Evolutionary conservation across 2,329 filamentous ascomycete genomes (phyloP), one percentile per base, ranked within the genome.

Genomic region (Nannizziopsis barbatae): DNA sequence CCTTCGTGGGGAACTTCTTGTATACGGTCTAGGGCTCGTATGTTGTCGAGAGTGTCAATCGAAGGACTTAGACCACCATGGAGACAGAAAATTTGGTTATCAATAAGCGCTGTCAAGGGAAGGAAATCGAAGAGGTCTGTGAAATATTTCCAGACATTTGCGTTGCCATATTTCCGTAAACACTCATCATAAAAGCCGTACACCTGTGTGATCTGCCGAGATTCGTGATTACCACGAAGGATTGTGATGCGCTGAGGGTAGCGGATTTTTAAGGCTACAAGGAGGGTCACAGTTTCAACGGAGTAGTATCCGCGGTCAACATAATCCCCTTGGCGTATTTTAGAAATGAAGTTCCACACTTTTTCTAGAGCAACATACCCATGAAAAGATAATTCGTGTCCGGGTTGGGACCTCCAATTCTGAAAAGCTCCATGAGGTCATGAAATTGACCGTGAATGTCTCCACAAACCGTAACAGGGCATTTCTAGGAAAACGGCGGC

Each of bases 361-460:
- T 8, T 7, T 5, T 11, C 22, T 37, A 15, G 17, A n/a, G 39
- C 4, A 17, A 58, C 65, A 50, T 66, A 93, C 89, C 90, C 52
- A 98, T 79, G 64, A 98, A 98, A 40, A 98, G 77, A 67, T 98
- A 98, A 65, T 98, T 98, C 44, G 92, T 98, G 66, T 98, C 88
- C n/a, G 66, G 58, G 59, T 87, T 87, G 9, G 92, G 92, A 86
- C 92, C 92, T 41, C 90, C 88, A 36, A 98, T 90, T 47, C 89
- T 84, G 70, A 98, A 98, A 43, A 98, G 80, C 72, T 98, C 92
- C 53, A 96, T 80, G 8, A 98, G 75, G 66, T 98, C 92, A 70
- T 98, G 96, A 67, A 96, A 96, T 70, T 98, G 92, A 59, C 92
- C 92, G 69, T 98, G 92, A 54, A 98, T 96, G 65, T 98, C 92